Base-by-base conservation (phyloP, 768 basidiomycete species). In the Lactarius tabidus region DNA sequence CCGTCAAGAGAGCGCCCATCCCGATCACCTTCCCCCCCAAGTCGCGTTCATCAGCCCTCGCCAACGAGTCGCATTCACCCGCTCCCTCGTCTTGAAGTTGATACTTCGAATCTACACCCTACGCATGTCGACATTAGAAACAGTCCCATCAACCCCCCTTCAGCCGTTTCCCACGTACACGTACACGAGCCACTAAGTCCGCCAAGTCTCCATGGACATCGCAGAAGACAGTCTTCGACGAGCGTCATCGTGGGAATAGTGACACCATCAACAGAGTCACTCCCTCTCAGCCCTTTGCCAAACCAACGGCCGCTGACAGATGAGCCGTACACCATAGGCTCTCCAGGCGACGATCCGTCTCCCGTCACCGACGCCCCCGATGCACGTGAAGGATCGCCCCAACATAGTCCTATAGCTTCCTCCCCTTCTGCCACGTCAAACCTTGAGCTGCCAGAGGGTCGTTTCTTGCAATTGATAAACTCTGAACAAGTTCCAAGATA, bases 401-500 rank as follows among this genome's bases (percentile, higher is more conserved):
- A 12, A 39, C 26, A 45, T 17, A 6, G 10, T 2, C 48, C 55
- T 8, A 39, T 45, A 1, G 2, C 56, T 6, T 53, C 60, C 36
- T 20, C 45, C 23, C 45, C 45, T 48, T 12, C 45, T 39, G 0
- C 20, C 4, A 39, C 7, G 6, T 41, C 36, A 1, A 35, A 57
- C 48, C 33, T 35, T 26, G 26, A 2, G 5, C 17, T 62, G 7
- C 65, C 65, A 2, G 56, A 57, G 6, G 60, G 55, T 52, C 65
- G 65, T 23, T 28, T 52, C 17, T 48, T 66, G 17, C 36, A 33
- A 31, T 43, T 41, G 9, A 57, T 66, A 31, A n/a, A 57, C 41
- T 58, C 65, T 29, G 60, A 66, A 7, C 56, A 66, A 43, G 26
- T 66, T 15, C 60, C 65, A 36, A 56, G 65, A n/a, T 66, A 66